phyloP scores from a whole-genome alignment of 2,329 filamentous ascomycete genomes.

The Thermoascus crustaceus region DNA sequence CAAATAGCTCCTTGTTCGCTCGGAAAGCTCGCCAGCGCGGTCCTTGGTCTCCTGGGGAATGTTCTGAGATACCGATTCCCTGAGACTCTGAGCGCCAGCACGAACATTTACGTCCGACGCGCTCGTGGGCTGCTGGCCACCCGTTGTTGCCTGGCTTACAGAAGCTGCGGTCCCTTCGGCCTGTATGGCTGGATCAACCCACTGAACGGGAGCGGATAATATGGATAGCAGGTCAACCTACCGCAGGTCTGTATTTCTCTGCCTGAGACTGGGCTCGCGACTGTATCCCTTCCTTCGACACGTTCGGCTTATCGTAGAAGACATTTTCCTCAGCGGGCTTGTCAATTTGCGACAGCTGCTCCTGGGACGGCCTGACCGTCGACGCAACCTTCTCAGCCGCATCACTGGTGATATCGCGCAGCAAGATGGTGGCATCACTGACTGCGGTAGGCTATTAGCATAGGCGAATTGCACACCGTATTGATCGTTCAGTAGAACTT shows the following conservation, averaged over 20 bases:
- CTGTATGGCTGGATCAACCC: no score
- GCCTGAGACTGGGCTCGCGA: constrained; percentile 55
- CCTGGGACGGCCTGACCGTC: constrained; percentile 67
- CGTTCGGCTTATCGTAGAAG: constrained; percentile 80
- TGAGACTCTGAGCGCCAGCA: constrained; percentile 31
- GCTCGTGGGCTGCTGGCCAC: constrained; percentile 40
- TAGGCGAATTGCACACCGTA: constrained; percentile 4
- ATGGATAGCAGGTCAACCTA: constrained; percentile 23
- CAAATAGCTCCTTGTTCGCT: constrained; percentile 62
- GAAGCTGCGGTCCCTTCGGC: constrained; percentile 49
- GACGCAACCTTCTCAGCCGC: constrained; percentile 71
- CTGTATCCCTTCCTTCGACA: constrained; percentile 63
- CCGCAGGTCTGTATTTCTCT: constrained; percentile 49
- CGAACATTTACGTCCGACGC: constrained; percentile 47
- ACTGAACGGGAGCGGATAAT: constrained; percentile 11
- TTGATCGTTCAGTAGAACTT: constrained; percentile 36
- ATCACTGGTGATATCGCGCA: constrained; percentile 88
- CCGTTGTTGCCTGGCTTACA: constrained; percentile 43
- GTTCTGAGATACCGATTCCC: constrained; percentile 54
- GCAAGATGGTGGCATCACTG: constrained; percentile 68
- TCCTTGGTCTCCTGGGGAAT: constrained; percentile 51
- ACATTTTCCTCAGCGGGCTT: constrained; percentile 79
- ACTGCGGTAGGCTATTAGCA: constrained; percentile 41
- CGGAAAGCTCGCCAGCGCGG: constrained; percentile 29
- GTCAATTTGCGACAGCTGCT: constrained; percentile 70